Conservation (phyloP, 192 early-diverging fungal genomes). For the Rhizophagus sp. region DNA sequence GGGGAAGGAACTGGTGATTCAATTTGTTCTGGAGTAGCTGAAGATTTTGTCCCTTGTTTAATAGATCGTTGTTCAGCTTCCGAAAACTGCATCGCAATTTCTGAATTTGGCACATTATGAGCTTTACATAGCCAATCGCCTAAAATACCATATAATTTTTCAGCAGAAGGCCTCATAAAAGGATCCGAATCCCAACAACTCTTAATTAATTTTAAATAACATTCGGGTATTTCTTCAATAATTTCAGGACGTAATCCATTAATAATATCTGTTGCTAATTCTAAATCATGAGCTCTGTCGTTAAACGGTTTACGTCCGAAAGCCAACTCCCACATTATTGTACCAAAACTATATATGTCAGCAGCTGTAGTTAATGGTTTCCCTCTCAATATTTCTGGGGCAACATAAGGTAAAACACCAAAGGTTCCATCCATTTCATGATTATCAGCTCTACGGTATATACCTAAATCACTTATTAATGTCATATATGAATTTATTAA, state of each 20-base stretch:
- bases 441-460: neutral
- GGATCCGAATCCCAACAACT: constrained; percentile 27
- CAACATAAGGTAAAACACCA: constrained; percentile 46
- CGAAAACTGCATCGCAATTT: neutral
- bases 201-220: constrained; percentile 2
- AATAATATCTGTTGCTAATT: constrained; percentile 19
- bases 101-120: neutral
- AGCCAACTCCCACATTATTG: constrained; percentile 48
- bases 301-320: constrained; percentile 37
- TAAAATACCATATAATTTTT: constrained; percentile 42
- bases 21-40: neutral
- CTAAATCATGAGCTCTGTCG: constrained; percentile 15
- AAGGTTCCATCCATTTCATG: neutral
- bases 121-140: neutral
- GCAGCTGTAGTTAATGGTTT: constrained; percentile 34
- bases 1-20: neutral
- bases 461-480: neutral
- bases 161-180: neutral
- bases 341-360: constrained; percentile 45
- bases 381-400: constrained; percentile 39
- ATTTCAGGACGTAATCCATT: constrained; percentile 5
- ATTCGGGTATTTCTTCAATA: neutral
- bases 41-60: neutral
- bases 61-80: neutral
- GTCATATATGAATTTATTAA: neutral